Evolutionary conservation across 192 early-diverging fungal species (phyloP), one percentile per base, ranked within the genome.

Genomic region (Allomyces javanicus): DNA sequence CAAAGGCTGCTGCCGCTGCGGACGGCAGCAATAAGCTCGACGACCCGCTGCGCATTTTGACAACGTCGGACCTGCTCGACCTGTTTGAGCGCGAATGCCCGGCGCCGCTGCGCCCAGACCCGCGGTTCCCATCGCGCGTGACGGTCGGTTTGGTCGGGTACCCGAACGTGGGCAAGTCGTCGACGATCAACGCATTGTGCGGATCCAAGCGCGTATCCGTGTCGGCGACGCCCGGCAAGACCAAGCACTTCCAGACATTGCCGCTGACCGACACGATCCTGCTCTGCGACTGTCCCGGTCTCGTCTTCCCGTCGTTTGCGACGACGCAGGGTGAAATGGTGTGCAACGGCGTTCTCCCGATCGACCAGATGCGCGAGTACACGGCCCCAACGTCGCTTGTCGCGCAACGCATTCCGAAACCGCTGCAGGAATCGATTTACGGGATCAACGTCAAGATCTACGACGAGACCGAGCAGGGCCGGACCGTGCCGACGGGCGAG

Each of bases 211-310:
- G 84, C 62, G 96, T 99, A 26, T 90, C 95, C 9, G 94, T 99
- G 21, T 89, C 89, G 12, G 81, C 96, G 27, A 99, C 94, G 23
- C 96, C 96, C 23, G 96, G 96, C 69, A 99, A 97, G 71, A 99
- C 96, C 66, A 97, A 97, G 80, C 96, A 99, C 74, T 99, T 99
- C 79, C 96, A 99, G 79, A 97, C 96, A 40, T 91, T 99, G 68
- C 88, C 93, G 63, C 79, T 99, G 70, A 89, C 90, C 2, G 81
- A 85, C 64, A 72, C 77, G 27, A 75, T 94, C 45, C 76, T 97
- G 22, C 87, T 99, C 55, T 99, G 96, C 74, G 96, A 99, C 78
- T 99, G 96, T 78, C 96, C 96, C 62, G 96, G 96, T 71, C 80
- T 99, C 24, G 96, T 99, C 19, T 97, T 99, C 82, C 96, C 96